Base-by-base conservation (phyloP, 163 green algal species). In the Chloroidium sp. region DNA sequence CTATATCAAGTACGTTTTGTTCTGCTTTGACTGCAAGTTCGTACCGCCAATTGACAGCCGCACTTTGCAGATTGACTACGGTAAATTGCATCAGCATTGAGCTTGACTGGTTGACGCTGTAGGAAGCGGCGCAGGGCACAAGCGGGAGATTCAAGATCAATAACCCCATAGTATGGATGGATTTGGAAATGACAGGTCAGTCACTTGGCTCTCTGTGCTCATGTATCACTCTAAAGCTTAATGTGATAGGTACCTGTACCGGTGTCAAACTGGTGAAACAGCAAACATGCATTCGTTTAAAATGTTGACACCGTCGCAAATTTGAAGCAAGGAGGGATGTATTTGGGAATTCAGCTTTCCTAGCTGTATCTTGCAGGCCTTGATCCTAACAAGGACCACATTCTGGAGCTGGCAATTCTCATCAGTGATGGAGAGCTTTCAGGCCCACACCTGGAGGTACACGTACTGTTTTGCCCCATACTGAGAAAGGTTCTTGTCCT, bases 141-240 rank as follows among this genome's bases (percentile, higher is more conserved):
- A 62, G 61, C 78, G 62, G 77, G 3, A 74, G 62, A 74, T 67
- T 78, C 69, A 78, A 61, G 3, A 3, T 88, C 86, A 10, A 79
- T 76, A 58, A 94, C 60, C 89, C 94, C 2, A 83, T 97, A 1
- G 88, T 98, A 0, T 98, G 95, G 95, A 89, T 98, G 1, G 95
- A 98, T 81, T 79, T 97, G 36, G 95, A 98, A 77, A 98, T 98
- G 95, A 97, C 95, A 85, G 94, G 94, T 90, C 67, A 14, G 64
- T 14, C 59, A 2, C 74, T 3, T 59, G 12, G 57, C 59, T 2
- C 58, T 36, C 36, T 36, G 36, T 36, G 36, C 36, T 36, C 36
- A 36, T 36, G 36, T 36, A 36, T 36, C 36, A 36, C 36, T 36
- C 36, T 36, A 36, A 36, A 36, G 36, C 36, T 36, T 36, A 36